Conservation (phyloP, 1,139 yeast species). For the Hemisphaericaspora lyxosophila region DNA sequence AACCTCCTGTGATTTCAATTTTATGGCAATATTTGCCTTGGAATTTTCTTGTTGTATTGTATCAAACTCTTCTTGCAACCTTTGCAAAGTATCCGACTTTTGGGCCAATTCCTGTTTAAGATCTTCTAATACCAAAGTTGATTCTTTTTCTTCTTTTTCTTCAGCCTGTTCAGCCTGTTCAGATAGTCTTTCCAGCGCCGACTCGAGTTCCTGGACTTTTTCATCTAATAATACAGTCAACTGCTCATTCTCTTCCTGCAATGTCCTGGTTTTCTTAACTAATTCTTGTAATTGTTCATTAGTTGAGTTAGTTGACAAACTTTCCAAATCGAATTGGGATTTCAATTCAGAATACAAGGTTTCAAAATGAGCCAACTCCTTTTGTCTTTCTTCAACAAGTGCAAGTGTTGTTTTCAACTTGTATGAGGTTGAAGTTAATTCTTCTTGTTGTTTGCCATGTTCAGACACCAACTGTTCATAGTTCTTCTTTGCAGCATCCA, state of each 20-base stretch:
- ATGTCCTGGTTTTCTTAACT: conserved; percentile 17
- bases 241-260: conserved; percentile 8
- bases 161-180: too few species aligned
- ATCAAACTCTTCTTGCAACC: conserved; percentile 9
- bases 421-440: neutral
- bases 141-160: neutral
- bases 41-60: conserved; percentile 2
- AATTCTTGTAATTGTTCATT: conserved; percentile 5
- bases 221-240: conserved; percentile 7
- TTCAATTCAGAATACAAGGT: neutral
- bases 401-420: neutral
- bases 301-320: neutral
- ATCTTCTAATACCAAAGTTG: neutral
- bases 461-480: conserved; percentile 1
- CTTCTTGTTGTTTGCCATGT: neutral
- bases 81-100: neutral
- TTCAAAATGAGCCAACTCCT: neutral
- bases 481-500: neutral
- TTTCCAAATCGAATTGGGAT: neutral
- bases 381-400: neutral
- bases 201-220: conserved; percentile 3
- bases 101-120: conserved; percentile 4
- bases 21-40: conserved; percentile 3
- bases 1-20: conserved; percentile 7
- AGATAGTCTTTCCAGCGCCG: too few species aligned